phyloP scores from a whole-genome alignment of 495 filamentous ascomycete species.

The Darksidea phi region DNA sequence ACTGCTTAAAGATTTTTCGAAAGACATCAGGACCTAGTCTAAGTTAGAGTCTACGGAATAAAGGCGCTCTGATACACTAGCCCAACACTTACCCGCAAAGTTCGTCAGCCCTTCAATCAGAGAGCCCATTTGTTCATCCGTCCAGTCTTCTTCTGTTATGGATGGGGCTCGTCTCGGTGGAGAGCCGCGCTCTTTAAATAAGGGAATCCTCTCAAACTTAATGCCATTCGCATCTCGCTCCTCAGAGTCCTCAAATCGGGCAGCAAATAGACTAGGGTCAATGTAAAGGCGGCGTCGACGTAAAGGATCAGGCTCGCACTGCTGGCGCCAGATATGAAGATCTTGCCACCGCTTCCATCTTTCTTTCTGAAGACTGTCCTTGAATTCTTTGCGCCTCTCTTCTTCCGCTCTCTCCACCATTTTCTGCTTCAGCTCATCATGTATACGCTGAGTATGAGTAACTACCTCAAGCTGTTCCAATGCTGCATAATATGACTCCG shows the following conservation, averaged over 20 bases:
- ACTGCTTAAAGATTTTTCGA: constrained; percentile 33
- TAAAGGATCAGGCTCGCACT: constrained; percentile 23
- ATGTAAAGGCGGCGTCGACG: constrained; percentile 4
- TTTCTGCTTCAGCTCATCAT: not conserved
- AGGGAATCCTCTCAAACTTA: constrained; percentile 36
- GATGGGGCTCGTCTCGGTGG: constrained; percentile 5
- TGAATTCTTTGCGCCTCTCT: constrained; percentile 1
- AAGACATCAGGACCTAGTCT: constrained; percentile 32
- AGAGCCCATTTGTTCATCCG: constrained; percentile 19
- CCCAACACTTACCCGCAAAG: constrained; percentile 27
- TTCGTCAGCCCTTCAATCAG: constrained; percentile 34
- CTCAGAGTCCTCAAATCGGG: not conserved
- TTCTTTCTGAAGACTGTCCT: not conserved
- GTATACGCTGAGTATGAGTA: not conserved
- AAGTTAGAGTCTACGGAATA: not conserved
- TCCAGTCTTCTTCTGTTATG: constrained; percentile 21
- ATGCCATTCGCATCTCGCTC: constrained; percentile 33
- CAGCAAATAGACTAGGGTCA: not conserved
- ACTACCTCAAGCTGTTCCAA: not conserved
- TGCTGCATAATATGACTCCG: not conserved
- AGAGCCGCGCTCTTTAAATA: constrained; percentile 32
- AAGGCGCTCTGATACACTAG: not conserved
- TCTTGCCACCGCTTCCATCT: constrained; percentile 18
- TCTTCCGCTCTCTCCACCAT: constrained; percentile 1
- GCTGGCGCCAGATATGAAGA: constrained; percentile 24